These are phyloP conservation scores for Silene latifolia DNA, from an alignment of 148 eudicot species.

Conservation along the genomic window DNA sequence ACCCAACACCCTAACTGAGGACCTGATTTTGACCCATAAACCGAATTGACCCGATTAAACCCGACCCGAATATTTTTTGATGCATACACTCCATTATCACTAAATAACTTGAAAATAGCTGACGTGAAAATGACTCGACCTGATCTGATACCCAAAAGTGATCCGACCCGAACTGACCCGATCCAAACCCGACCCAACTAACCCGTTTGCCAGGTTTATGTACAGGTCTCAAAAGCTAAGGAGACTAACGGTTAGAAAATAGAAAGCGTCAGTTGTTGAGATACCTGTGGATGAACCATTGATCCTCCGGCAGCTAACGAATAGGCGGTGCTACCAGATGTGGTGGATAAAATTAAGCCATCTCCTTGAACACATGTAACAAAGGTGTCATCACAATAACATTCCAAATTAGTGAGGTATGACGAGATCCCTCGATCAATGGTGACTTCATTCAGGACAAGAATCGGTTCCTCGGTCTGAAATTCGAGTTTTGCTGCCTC, in stretches of 20 bases:
- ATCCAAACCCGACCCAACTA: no score
- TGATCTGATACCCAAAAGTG: no score
- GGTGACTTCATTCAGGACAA: slow-evolving; percentile 91
- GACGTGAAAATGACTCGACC: no score
- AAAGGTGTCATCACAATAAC: slow-evolving; percentile 83
- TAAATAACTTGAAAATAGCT: no score
- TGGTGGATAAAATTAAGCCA: slow-evolving; percentile 85
- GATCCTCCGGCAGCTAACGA: slow-evolving; percentile 99
- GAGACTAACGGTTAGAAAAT: no score
- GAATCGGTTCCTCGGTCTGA: slow-evolving; percentile 71
- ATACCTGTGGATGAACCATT: slow-evolving; percentile 98
- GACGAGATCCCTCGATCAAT: slow-evolving; percentile 95
- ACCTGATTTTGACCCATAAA: no score
- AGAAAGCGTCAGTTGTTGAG: slow-evolving; percentile 12
- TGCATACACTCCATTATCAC: no score
- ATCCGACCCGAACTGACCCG: no score
- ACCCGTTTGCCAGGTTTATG: no score
- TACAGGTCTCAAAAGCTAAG: slow-evolving; percentile 27
- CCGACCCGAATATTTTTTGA: no score
- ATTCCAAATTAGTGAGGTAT: slow-evolving; percentile 84
- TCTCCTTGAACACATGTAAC: slow-evolving; percentile 98
- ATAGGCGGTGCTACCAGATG: slow-evolving; percentile 98
- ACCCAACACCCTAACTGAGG: no score
- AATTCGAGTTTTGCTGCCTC: slow-evolving; percentile 65
- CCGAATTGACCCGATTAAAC: no score